Base-by-base conservation (phyloP, 768 basidiomycete genomes). In the Tricholoma sp. region DNA sequence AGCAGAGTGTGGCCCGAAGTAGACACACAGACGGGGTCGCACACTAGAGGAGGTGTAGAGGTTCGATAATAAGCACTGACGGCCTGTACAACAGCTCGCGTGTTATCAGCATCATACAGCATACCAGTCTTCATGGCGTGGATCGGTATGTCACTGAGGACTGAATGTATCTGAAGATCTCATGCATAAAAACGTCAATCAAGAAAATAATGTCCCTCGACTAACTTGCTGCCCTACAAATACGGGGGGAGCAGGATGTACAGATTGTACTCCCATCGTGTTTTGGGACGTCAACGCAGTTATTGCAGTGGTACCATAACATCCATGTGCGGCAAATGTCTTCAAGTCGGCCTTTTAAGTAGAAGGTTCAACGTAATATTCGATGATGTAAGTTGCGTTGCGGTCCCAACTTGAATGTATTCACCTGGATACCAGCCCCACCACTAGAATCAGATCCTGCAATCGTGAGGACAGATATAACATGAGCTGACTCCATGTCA, bases 241-340 rank as follows among this genome's bases (percentile, higher is more conserved):
- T 10, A 75, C 75, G 0, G 89, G 79, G 0, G 89, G 86, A 8
- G 81, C 68, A 2, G 84, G 76, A 56, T 89, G 83, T 0, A 96
- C 79, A 0, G 72, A 87, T 57, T 91, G 84, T 0, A 97, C 93
- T 3, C 90, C 94, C 3, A 69, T 77, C 0, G 93, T 95, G 68
- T 95, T 97, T 68, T 97, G 94, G 0, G 94, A 90, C 0, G 91
- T 94, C 47, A 96, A 67, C 0, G 91, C 94, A 1, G 94, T 95
- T 52, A 95, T 71, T 7, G 83, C 91, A 58, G 85, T 89, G 12
- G 88, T 77, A 12, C 91, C 94, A 64, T 91, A 95, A 64, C 89
- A 89, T 29, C 77, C 79, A 29, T 86, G 80, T 0, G 90, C 86
- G 4, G 89, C 84, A 61, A 94, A 88, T 1, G 92, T 88, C 70